Base-by-base conservation (phyloP, 2,329 filamentous ascomycete species). In the Venturia oleaginea region DNA sequence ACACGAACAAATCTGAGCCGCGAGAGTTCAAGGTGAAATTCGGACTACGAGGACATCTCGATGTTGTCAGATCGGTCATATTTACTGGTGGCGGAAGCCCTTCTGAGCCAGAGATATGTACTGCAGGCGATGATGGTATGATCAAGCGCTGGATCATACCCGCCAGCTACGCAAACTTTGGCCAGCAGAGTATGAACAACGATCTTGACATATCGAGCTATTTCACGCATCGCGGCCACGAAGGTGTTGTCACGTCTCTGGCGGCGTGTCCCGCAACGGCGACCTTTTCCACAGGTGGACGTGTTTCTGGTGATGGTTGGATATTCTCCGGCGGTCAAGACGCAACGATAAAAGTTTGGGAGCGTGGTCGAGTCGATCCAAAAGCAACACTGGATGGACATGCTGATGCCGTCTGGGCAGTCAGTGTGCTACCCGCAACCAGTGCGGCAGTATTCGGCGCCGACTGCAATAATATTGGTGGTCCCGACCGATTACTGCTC, bases 271-370 rank as follows among this genome's bases (percentile, higher is more conserved):
- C 91, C 2, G 87, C 91, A 2, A 88, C 91, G 1, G 90, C 90
- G 32, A 94, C 90, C 72, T 96, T 97, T 73, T 89, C 91, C 8
- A 95, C 91, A 22, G 91, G 92, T 42, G 92, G 92, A 7, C 86
- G 92, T 67, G 91, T 90, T 8, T 86, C 89, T 70, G 93, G 93
- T 38, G 94, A 97, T 70, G 94, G 94, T 34, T 99, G 94, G 94
- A 92, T 99, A 68, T 99, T 99, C 76, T 97, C 93, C 5, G 94
- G 94, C 66, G 94, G 94, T 4, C 92, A 97, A 74, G 94, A 99
- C 75, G 86, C 90, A 22, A 96, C 91, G 7, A 87, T 99, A 43
- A 86, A 92, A 37, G 92, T 99, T 0, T 99, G 94, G 94, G 93
- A 99, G 76, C 86, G 92, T 61, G 93, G 93, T 34, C 83, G 93